A percentile compares a stretch with the other conserved stretches of the same genome.
Conservation (phyloP, 768 basidiomycete species). For the Crepidotus variabilis region DNA sequence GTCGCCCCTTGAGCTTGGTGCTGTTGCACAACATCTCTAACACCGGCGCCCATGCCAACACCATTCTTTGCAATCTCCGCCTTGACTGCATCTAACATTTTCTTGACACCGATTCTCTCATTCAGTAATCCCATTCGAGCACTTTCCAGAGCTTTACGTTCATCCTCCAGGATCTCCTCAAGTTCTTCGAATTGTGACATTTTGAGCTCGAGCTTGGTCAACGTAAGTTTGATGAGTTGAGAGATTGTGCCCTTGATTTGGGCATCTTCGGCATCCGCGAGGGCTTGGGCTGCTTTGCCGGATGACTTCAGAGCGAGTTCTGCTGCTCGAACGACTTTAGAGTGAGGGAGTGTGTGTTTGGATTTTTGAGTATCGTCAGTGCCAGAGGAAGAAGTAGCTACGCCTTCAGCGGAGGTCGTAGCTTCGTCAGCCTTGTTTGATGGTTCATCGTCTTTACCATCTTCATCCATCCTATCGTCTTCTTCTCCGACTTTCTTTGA, state of each 20-base stretch:
- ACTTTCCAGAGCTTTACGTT: slow-evolving; percentile 80
- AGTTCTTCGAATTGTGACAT: slow-evolving; percentile 93
- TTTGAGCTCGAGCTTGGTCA: slow-evolving; percentile 91
- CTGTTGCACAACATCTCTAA: slow-evolving; percentile 12
- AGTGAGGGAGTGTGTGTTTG: slow-evolving; percentile 52
- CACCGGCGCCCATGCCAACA: slow-evolving; percentile 25
- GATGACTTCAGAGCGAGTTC: slow-evolving; percentile 86
- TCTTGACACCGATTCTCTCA: slow-evolving; percentile 72
- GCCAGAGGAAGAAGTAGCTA: slow-evolving; percentile 2
- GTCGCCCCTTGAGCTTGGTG: slow-evolving; percentile 26
- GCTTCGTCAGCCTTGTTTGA: slow-evolving; percentile 12
- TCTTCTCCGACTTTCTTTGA: slow-evolving; percentile 30
- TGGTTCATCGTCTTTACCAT: slow-evolving; percentile 22
- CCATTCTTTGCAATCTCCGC: slow-evolving; percentile 61
- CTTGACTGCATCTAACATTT: slow-evolving; percentile 65
- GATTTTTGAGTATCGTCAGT: slow-evolving; percentile 26
- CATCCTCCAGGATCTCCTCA: slow-evolving; percentile 88
- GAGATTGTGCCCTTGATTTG: slow-evolving; percentile 79
- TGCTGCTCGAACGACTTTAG: slow-evolving; percentile 79
- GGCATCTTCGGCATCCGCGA: slow-evolving; percentile 80
- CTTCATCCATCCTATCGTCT: slow-evolving; percentile 48
- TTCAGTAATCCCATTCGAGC: slow-evolving; percentile 74
- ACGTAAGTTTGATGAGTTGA: slow-evolving; percentile 78
- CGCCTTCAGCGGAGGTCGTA: slow-evolving; percentile 12
- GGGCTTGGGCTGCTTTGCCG: slow-evolving; percentile 73